Evolutionary conservation across 768 basidiomycete genomes (phyloP).

Genomic region (Psilocybe cyanescens): DNA sequence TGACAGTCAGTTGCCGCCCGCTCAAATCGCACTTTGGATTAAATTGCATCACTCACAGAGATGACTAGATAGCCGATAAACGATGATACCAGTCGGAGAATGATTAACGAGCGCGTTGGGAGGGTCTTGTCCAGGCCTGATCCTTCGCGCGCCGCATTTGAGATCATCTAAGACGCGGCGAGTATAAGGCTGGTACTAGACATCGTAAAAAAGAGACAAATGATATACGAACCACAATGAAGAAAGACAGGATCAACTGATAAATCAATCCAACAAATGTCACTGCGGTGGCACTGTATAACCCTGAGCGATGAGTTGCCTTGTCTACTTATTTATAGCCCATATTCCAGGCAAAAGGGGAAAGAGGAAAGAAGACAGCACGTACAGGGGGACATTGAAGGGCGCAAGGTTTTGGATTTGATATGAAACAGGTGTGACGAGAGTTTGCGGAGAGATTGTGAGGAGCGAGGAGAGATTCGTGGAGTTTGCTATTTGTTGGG

Average conservation of each 20-base stretch:
- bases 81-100: slow-evolving; percentile 27
- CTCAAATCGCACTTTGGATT: background rate
- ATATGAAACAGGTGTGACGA: slow-evolving; percentile 53
- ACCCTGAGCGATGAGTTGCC: background rate
- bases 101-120: slow-evolving; percentile 30
- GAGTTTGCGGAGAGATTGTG: slow-evolving; percentile 48
- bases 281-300: slow-evolving; percentile 50
- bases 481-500: slow-evolving; percentile 29
- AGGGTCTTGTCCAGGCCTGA: slow-evolving; percentile 31
- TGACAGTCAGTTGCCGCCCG: background rate
- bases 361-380: background rate
- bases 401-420: slow-evolving; percentile 53
- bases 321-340: background rate
- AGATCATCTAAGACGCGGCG: slow-evolving; percentile 31
- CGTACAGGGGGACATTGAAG: slow-evolving; percentile 63
- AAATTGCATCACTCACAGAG: slow-evolving; percentile 22
- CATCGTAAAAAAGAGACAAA: background rate
- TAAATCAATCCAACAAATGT: slow-evolving; percentile 61
- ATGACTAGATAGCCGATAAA: slow-evolving; percentile 33
- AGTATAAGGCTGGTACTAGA: background rate
- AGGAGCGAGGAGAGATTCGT: slow-evolving; percentile 39
- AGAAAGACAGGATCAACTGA: slow-evolving; percentile 48
- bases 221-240: slow-evolving; percentile 39
- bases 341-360: background rate
- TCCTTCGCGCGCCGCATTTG: slow-evolving; percentile 29